These are phyloP conservation scores for Globisporangium spinosum DNA, from an alignment of 352 stramenopile species.

Conservation along the genomic window DNA sequence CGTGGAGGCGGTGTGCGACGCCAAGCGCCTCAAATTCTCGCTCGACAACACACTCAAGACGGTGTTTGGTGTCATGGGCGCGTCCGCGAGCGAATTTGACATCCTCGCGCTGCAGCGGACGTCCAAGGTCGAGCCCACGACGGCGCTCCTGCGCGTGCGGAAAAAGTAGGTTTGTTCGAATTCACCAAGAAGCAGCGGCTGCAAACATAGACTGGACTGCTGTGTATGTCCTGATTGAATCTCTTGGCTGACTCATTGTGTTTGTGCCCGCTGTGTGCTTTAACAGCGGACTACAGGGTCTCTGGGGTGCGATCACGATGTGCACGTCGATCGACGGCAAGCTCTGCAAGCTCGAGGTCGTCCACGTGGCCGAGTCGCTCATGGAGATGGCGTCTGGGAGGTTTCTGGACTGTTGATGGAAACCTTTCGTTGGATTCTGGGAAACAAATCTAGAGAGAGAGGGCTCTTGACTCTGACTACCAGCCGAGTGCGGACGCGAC, in stretches of 20 bases:
- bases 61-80: constrained; percentile 63
- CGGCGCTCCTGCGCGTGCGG: constrained; percentile 56
- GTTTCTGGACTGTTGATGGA: constrained; percentile 37
- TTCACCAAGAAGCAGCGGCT: background rate
- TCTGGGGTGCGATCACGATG: constrained; percentile 72
- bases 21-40: constrained; percentile 68
- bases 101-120: constrained; percentile 34
- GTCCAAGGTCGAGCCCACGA: constrained; percentile 37
- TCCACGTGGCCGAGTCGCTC: constrained; percentile 25
- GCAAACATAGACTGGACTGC: background rate
- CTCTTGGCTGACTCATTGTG: background rate
- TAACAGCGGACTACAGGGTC: constrained; percentile 46
- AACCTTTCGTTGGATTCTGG: background rate
- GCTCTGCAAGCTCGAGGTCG: constrained; percentile 24
- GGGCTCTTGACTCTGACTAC: background rate
- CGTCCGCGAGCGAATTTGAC: constrained; percentile 63
- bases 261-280: background rate
- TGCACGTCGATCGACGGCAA: constrained; percentile 59
- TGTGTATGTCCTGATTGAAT: background rate
- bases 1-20: constrained; percentile 31
- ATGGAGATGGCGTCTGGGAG: constrained; percentile 58
- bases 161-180: constrained; percentile 26
- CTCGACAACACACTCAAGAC: constrained; percentile 68
- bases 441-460: background rate
- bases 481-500: background rate